A percentile compares a stretch with the other conserved stretches of the same genome.
These are phyloP conservation scores for Hansenula lynferdii DNA, from an alignment of 1,139 yeast species.

Conservation along the genomic window DNA sequence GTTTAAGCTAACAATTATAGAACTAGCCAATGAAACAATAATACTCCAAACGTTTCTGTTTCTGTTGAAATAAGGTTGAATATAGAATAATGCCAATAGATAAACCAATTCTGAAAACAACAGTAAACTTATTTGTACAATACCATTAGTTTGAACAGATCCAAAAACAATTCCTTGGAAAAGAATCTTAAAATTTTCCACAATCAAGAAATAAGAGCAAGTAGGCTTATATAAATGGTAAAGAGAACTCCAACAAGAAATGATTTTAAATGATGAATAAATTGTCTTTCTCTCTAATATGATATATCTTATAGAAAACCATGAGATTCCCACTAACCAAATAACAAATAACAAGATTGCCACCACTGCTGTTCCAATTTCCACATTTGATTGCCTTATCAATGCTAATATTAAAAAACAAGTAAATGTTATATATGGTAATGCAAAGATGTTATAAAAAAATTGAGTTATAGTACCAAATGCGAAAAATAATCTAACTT, in stretches of 20 bases:
- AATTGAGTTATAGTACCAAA: constrained; percentile 33
- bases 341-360: constrained; percentile 32
- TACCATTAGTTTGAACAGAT: constrained; percentile 37
- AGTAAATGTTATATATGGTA: constrained; percentile 43
- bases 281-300: constrained; percentile 17
- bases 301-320: constrained; percentile 28
- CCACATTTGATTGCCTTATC: constrained; percentile 1
- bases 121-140: constrained; percentile 39
- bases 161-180: constrained; percentile 39
- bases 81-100: constrained; percentile 27
- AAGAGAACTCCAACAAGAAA: constrained; percentile 42
- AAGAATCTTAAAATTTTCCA: constrained; percentile 32
- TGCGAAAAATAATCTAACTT: constrained; percentile 7
- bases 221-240: constrained; percentile 43
- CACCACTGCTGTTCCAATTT: constrained; percentile 16
- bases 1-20: constrained; percentile 4
- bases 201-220: constrained; percentile 33
- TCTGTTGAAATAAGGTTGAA: constrained; percentile 35
- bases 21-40: constrained; percentile 1
- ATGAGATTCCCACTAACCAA: constrained; percentile 24
- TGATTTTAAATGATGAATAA: constrained; percentile 44
- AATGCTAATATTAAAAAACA: constrained; percentile 30
- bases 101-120: constrained; percentile 33
- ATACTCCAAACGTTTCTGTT: constrained; percentile 8
- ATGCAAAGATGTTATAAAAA: constrained; percentile 34